These are phyloP conservation scores for Alopecurus myosuroides DNA, from an alignment of 176 grass and related monocot species.

Conservation along the genomic window DNA sequence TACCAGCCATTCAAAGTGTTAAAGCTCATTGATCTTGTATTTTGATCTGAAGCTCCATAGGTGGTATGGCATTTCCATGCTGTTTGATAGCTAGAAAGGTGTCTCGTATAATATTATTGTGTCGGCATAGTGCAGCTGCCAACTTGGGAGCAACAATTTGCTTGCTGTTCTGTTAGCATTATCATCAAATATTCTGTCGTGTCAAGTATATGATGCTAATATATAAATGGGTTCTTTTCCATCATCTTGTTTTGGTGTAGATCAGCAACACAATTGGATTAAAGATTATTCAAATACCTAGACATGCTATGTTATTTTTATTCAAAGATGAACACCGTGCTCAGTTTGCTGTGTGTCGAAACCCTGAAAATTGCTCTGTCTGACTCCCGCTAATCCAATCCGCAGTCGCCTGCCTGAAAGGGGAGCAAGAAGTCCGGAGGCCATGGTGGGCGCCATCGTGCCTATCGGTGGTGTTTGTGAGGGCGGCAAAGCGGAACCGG, in stretches of 20 bases:
- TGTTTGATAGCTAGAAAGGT: not conserved
- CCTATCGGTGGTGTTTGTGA: constrained; percentile 73
- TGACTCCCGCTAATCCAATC: constrained; percentile 16
- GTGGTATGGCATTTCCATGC: not conserved
- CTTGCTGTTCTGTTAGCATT: constrained; percentile 15
- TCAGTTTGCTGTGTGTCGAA: not conserved
- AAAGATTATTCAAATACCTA: not conserved
- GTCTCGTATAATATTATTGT: not conserved
- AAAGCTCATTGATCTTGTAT: not conserved
- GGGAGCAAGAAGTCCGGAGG: constrained; percentile 93
- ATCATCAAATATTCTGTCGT: not conserved
- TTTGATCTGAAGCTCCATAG: not conserved
- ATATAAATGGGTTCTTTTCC: not conserved
- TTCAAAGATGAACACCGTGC: not conserved
- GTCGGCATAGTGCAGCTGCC: not conserved
- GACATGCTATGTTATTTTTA: not conserved
- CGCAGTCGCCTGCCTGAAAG: constrained; percentile 90
- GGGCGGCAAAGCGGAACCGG: constrained; percentile 67
- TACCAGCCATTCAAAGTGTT: not conserved
- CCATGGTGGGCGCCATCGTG: constrained; percentile 93
- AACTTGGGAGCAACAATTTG: not conserved
- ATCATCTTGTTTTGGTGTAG: constrained; percentile 3
- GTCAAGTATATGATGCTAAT: not conserved
- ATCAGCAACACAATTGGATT: not conserved
- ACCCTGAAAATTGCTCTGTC: not conserved